Base-by-base conservation (phyloP, 176 grass and related monocot species). In the sorghum (Sorghum bicolor) region DNA sequence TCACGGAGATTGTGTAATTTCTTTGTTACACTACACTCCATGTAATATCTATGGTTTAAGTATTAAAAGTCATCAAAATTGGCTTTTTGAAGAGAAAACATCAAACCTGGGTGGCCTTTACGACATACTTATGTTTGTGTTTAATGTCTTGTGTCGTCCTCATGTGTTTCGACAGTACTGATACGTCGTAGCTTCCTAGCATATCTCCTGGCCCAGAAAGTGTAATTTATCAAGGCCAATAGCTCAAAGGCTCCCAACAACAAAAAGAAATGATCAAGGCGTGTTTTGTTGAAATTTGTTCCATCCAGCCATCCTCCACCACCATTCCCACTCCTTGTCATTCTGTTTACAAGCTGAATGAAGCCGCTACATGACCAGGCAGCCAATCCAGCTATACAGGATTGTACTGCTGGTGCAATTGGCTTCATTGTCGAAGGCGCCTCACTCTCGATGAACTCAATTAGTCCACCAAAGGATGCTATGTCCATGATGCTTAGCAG, bases 191-290 rank as follows among this genome's bases (percentile, higher is more conserved):
- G 58, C 58, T 22, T 88, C 66, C 63, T 73, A 15, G 34, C 20
- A 66, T 90, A 87, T 78, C 79, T 83, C 80, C 79, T 77, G 10
- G 66, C 84, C 88, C 84, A 90, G 80, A 86, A 83, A 45, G 66
- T 53, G 40, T 86, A 90, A 48, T 90, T 90, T 52, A 83, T 77
- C 30, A 60, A 41, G 29, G 84, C 79, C 57, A 83, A 5, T 5
- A 90, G 45, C 74, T 86, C 84, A 1, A 87, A 63, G 80, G 10
- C 85, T 47, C 79, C 74, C 39, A 90, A 6, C 16, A 87, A 66
- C 22, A 78, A 32, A 77, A 87, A 91, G 58, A 91, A 91, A 30
- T 10, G 79, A 76, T 88, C 85, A 19, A 91, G 89, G 14, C 11
- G 72, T 14, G 79, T 76, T 41, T 28, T 83, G 58, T 84, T 87